Evolutionary conservation across 2,329 filamentous ascomycete species (phyloP).

Genomic region (Cordyceps fumosorosea): DNA sequence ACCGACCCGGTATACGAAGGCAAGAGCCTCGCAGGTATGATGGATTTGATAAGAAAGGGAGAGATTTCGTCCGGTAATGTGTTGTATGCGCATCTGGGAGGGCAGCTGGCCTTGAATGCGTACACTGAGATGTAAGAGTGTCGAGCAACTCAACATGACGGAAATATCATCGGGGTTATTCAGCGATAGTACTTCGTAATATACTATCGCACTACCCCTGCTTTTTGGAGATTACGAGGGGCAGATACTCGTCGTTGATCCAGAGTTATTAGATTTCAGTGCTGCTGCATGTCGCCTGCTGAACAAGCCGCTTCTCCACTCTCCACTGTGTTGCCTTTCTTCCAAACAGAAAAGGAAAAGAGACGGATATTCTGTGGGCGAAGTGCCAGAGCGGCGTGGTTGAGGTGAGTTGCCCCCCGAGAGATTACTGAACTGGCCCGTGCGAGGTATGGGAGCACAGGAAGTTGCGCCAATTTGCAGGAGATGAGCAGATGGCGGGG

Average conservation of each 20-base stretch:
- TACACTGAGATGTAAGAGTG: slow-evolving; percentile 37
- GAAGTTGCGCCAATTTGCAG: slow-evolving; percentile 9
- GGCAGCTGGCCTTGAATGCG: slow-evolving; percentile 62
- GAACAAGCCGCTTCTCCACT: not conserved
- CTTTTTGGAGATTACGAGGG: not conserved
- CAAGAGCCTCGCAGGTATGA: slow-evolving; percentile 67
- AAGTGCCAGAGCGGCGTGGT: not conserved
- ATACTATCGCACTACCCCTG: not conserved
- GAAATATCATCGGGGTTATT: too few relatives aligned
- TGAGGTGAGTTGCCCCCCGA: not conserved
- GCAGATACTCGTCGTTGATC: not conserved
- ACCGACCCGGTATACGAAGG: slow-evolving; percentile 73
- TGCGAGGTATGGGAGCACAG: not conserved
- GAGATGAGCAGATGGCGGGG: slow-evolving; percentile 8
- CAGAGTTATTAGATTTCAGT: not conserved
- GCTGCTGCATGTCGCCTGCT: not conserved
- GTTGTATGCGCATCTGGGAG: slow-evolving; percentile 65
- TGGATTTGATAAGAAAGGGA: slow-evolving; percentile 57
- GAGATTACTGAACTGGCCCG: slow-evolving; percentile 8
- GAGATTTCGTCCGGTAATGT: slow-evolving; percentile 60
- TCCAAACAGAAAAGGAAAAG: too few relatives aligned
- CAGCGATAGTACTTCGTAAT: too few relatives aligned
- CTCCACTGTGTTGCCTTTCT: not conserved
- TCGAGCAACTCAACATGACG: not conserved
- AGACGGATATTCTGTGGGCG: not conserved